phyloP scores from a whole-genome alignment of 148 eudicot genomes.

The Diospyros lotus region DNA sequence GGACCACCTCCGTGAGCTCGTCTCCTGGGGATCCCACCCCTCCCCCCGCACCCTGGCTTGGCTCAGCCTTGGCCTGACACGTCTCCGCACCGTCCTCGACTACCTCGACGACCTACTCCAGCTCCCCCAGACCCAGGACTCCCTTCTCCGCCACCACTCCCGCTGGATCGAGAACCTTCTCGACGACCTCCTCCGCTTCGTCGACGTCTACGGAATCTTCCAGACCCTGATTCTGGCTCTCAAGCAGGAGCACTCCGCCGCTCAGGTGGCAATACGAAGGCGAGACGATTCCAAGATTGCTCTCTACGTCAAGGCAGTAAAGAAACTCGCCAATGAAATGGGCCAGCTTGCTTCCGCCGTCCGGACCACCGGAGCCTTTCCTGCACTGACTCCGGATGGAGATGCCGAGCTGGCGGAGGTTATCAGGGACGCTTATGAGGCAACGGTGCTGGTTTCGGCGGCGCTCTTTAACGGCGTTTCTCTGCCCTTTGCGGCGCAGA shows the following conservation, averaged over 20 bases:
- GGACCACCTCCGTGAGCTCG: slow-evolving; percentile 43
- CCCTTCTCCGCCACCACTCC: slow-evolving; percentile 28
- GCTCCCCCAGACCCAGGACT: slow-evolving; percentile 61
- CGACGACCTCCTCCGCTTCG: slow-evolving; percentile 59
- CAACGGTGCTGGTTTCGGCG: slow-evolving; percentile 45
- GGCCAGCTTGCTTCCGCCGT: slow-evolving; percentile 36
- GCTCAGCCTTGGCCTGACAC: slow-evolving; percentile 37
- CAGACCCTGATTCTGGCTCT: slow-evolving; percentile 41
- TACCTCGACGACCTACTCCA: slow-evolving; percentile 70
- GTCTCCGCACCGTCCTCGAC: slow-evolving; percentile 47
- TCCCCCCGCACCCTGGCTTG: slow-evolving; percentile 24
- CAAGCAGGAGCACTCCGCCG: slow-evolving; percentile 51
- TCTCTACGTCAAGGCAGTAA: slow-evolving; percentile 43
- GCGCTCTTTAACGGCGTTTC: slow-evolving; percentile 49
- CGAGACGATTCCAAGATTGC: slow-evolving; percentile 45
- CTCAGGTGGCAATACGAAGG: slow-evolving; percentile 61
- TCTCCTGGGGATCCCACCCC: slow-evolving; percentile 27
- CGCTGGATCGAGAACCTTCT: slow-evolving; percentile 57
- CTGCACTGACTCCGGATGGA: background rate
- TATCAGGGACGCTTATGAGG: slow-evolving; percentile 41
- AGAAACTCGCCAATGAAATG: slow-evolving; percentile 47
- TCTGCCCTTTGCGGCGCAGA: slow-evolving; percentile 26
- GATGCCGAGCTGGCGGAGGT: slow-evolving; percentile 32
- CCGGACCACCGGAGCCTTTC: slow-evolving; percentile 25
- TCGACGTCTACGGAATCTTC: slow-evolving; percentile 68